Percentiles rank a stretch among this genome's conserved stretches.
Evolutionary conservation across 2,329 filamentous ascomycete species (phyloP).

Genomic region (Rhynchosporium secalis): DNA sequence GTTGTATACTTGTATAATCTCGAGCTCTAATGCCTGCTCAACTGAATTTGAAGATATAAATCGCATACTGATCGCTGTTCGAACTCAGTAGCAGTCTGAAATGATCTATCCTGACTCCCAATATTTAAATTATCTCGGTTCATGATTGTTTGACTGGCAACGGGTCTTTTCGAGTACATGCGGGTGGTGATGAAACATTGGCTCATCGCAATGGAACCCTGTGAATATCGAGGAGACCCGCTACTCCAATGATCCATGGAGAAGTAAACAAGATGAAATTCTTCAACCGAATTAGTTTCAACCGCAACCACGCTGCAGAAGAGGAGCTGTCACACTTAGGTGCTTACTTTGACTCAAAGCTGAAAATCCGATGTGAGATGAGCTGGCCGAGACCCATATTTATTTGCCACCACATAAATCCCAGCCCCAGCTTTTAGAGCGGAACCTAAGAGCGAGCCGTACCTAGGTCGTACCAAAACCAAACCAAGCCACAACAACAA

Average conservation of each 20-base stretch:
- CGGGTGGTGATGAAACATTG: neutral
- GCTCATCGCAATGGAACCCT: neutral
- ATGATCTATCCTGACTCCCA: no score
- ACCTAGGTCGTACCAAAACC: neutral
- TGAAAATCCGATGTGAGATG: neutral
- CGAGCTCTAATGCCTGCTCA: no score
- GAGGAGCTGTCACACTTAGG: neutral
- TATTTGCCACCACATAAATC: conserved; percentile 13
- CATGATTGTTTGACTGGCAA: no score
- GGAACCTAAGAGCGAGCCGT: conserved; percentile 14
- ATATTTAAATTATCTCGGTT: no score
- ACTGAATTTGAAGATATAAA: no score
- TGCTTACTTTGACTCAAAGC: neutral
- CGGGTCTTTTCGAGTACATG: neutral
- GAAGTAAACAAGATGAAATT: conserved; percentile 14
- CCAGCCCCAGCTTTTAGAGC: conserved; percentile 19
- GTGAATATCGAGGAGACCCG: conserved; percentile 14
- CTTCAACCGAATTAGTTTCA: neutral
- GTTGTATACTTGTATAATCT: no score
- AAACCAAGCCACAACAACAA: conserved; percentile 11
- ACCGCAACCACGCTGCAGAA: neutral
- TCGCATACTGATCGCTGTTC: no score
- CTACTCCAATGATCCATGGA: neutral
- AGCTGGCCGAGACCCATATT: conserved; percentile 15
- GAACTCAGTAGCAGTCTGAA: no score